These are phyloP conservation scores for Dalbergia oliveri DNA, from an alignment of 306 rosid species.

Conservation along the genomic window DNA sequence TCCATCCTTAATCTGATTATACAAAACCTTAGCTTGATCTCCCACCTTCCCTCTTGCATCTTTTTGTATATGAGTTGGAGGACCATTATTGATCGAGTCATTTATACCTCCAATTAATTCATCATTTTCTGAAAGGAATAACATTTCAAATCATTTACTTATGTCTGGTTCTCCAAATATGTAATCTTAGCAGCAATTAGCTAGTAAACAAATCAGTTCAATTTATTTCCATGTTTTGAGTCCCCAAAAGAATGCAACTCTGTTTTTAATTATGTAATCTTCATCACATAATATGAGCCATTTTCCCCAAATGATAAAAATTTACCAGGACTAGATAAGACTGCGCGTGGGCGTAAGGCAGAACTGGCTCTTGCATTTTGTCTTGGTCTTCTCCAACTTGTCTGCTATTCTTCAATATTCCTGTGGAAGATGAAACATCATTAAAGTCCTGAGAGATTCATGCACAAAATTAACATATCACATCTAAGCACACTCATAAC, in stretches of 20 bases:
- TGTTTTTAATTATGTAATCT: background rate
- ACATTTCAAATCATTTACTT: background rate
- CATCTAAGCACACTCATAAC: no score
- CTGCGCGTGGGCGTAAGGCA: constrained; percentile 66
- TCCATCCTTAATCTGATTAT: constrained; percentile 1
- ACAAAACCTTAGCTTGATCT: constrained; percentile 36
- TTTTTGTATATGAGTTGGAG: constrained; percentile 34
- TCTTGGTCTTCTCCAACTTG: constrained; percentile 37
- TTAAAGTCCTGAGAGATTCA: background rate
- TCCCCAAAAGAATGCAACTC: no score
- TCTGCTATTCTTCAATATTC: constrained; percentile 45
- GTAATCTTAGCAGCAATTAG: background rate
- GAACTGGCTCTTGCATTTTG: constrained; percentile 42
- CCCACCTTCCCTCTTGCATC: constrained; percentile 30
- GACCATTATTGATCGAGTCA: constrained; percentile 35
- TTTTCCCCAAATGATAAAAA: background rate
- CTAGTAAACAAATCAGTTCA: background rate
- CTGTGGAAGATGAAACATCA: constrained; percentile 37
- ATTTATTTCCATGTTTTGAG: background rate
- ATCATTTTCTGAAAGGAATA: constrained; percentile 59
- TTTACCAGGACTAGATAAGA: constrained; percentile 77
- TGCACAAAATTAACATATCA: no score
- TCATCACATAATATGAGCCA: background rate
- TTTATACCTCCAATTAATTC: constrained; percentile 60
- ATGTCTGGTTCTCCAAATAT: background rate